These are phyloP conservation scores for Neopestalotiopsis sp. DNA, from an alignment of 2,329 filamentous ascomycete species.

Conservation along the genomic window DNA sequence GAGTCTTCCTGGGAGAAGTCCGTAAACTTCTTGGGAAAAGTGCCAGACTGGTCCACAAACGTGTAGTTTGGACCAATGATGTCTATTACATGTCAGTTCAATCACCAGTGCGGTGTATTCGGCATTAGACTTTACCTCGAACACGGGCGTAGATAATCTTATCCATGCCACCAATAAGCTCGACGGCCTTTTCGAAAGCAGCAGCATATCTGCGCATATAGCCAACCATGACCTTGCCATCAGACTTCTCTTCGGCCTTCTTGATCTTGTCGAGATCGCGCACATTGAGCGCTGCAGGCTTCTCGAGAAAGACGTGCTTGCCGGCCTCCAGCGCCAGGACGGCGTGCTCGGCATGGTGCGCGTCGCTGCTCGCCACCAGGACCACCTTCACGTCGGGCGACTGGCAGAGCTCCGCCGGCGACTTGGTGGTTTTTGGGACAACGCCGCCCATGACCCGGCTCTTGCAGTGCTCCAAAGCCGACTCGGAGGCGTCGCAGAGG, in stretches of 20 bases:
- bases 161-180: not conserved
- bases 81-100: not conserved
- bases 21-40: not conserved
- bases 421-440: not conserved
- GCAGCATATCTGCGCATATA: conserved; percentile 3
- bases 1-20: not conserved
- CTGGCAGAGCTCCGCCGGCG: not conserved
- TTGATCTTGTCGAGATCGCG: not conserved
- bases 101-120: not conserved
- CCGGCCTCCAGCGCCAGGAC: not conserved
- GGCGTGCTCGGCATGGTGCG: not conserved
- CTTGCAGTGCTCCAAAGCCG: not conserved
- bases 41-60: not conserved
- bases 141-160: conserved; percentile 4
- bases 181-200: not conserved
- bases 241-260: not conserved
- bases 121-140: not conserved
- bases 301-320: conserved; percentile 1
- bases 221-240: not conserved
- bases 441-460: not conserved
- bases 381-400: not conserved
- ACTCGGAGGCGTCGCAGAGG: not conserved
- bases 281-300: not conserved
- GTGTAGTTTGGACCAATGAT: not conserved
- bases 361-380: not conserved